Evolutionary conservation across 441 rosid genomes (phyloP), one percentile per base, ranked within the genome.

Genomic region (Iberis amara): DNA sequence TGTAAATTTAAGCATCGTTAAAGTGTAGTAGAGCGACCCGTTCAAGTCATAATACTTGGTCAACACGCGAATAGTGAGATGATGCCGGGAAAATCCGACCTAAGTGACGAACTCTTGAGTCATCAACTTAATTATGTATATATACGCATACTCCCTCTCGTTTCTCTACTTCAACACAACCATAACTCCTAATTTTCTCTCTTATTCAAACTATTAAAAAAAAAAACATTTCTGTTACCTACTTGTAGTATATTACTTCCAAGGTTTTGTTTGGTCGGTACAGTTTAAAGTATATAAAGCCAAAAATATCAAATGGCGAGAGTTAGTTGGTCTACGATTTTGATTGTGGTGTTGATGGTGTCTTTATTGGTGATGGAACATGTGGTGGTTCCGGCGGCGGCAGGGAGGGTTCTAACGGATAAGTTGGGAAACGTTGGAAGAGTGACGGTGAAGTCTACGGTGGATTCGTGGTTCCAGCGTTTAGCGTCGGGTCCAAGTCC

Each of bases 401-500:
- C 70, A 10, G 70, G 70, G 50, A 65, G 70, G 44, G 12, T 52
- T 46, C 21, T 65, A 39, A 26, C 55, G 45, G 70, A 59, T 8
- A 50, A 44, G 14, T 44, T 42, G 8, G 65, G 18, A 39, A 39
- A 52, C 7, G 54, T 55, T 32, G 42, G 13, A 15, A 24, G 63
- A 44, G 38, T 14, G 54, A 24, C 8, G 58, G 32, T 65, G 44
- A 57, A 51, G 43, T 57, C 65, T 8, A 52, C 70, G 61, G 56
- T 59, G 39, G 56, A 39, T 59, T 59, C 50, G 2, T 65, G 70
- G 70, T 65, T 65, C 59, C 70, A 65, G 51, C 61, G 70, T 11
- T 27, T 65, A 40, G 55, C 60, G 6, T 59, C 70, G 11, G 70
- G 70, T 47, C 70, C 65, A 4, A 65, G 70, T 53, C 40, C 60